Evolutionary conservation across 805 yeast species (phyloP).

Genomic region (Metschnikowia gruessii): DNA sequence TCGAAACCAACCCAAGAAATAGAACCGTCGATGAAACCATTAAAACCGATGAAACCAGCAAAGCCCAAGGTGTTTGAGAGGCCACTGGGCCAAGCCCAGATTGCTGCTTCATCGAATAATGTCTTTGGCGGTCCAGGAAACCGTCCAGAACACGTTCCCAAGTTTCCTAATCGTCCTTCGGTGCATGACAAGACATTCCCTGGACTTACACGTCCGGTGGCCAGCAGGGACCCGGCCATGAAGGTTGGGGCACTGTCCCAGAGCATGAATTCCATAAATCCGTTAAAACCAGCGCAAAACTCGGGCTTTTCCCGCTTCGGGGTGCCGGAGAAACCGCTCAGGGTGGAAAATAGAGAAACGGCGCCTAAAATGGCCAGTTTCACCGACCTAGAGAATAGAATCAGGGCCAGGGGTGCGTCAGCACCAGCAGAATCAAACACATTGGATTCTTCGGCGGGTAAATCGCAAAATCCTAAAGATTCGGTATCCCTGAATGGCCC

Average conservation of each 20-base stretch:
- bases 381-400: constrained; percentile 2
- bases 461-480: no score
- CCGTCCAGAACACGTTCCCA: background rate
- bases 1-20: background rate
- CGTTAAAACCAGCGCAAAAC: background rate
- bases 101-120: background rate
- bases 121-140: no score
- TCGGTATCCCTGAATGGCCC: background rate
- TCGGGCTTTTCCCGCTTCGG: background rate
- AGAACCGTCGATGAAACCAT: background rate
- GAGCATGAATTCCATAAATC: no score
- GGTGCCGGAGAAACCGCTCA: background rate
- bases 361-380: background rate
- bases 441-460: no score
- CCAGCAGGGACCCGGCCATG: background rate
- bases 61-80: background rate
- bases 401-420: background rate
- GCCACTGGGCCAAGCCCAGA: background rate
- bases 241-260: no score
- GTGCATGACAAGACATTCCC: background rate
- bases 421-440: background rate
- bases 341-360: background rate
- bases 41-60: constrained; percentile 1
- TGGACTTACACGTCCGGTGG: constrained; percentile 8
- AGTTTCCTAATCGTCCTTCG: background rate